These are phyloP conservation scores for Yamadazyma nakazawae DNA, from an alignment of 805 yeast species.

Conservation along the genomic window DNA sequence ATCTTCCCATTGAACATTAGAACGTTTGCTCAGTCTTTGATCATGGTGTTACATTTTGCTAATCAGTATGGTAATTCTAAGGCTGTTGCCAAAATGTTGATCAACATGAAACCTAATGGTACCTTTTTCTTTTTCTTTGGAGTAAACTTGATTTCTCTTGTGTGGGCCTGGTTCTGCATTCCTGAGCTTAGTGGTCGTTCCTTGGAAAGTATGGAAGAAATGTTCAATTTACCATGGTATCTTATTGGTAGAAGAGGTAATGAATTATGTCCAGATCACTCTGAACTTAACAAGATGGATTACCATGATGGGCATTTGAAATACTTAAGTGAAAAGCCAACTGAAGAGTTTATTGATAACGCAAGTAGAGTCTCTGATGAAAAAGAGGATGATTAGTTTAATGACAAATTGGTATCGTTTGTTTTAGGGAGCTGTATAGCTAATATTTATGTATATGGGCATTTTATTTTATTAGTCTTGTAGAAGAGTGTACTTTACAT, in stretches of 20 bases:
- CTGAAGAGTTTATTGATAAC: constrained; percentile 10
- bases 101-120: constrained; percentile 45
- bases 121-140: constrained; percentile 51
- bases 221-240: constrained; percentile 56
- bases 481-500: no score
- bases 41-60: constrained; percentile 55
- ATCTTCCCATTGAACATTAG: constrained; percentile 51
- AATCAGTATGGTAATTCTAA: constrained; percentile 57
- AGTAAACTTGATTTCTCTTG: constrained; percentile 37
- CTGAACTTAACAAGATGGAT: constrained; percentile 35
- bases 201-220: constrained; percentile 50
- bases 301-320: constrained; percentile 16
- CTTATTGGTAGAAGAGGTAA: constrained; percentile 54
- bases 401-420: background rate
- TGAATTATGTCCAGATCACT: constrained; percentile 49
- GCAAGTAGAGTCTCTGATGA: constrained; percentile 13
- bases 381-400: constrained; percentile 6
- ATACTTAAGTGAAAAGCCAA: constrained; percentile 11
- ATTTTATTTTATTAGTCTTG: no score
- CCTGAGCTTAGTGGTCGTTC: constrained; percentile 52
- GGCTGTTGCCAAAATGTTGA: constrained; percentile 51
- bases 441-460: no score
- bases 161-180: constrained; percentile 47
- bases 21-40: constrained; percentile 46
- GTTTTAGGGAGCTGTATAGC: no score